A percentile compares a stretch with the other conserved stretches of the same genome.
Evolutionary conservation across 169 alveolate species (phyloP).

Genomic region (Ichthyophthirius multifiliis): DNA sequence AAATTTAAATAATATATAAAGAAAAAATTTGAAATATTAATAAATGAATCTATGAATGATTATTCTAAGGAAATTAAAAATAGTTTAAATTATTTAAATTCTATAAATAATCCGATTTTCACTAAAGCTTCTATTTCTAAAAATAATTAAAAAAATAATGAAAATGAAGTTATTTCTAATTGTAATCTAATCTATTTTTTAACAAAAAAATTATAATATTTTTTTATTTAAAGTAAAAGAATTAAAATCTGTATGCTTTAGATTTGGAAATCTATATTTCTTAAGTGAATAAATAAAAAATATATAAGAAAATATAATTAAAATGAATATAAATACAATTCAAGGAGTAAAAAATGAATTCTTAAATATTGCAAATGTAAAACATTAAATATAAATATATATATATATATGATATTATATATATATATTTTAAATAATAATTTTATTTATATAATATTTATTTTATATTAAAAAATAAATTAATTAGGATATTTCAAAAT

Average conservation of each 20-base stretch:
- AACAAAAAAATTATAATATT: neutral
- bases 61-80: neutral
- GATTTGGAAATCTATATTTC: constrained; percentile 12
- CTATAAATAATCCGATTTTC: neutral
- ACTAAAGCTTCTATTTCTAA: neutral
- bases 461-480: neutral
- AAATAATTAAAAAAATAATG: neutral
- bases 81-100: neutral
- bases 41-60: neutral
- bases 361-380: neutral
- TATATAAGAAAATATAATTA: neutral
- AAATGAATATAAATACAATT: neutral
- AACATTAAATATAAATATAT: too few relatives aligned
- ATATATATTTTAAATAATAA: neutral
- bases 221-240: neutral
- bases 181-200: neutral
- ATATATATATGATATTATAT: too few relatives aligned
- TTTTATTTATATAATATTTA: neutral
- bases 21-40: neutral
- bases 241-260: constrained; percentile 9
- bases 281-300: neutral
- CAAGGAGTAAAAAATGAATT: neutral
- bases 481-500: neutral
- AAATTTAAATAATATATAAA: neutral
- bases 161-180: constrained; percentile 1